A percentile compares a stretch with the other conserved stretches of the same genome.
Conservation (phyloP, 1,139 yeast genomes). For the Casaregolazyma suthepensis region DNA sequence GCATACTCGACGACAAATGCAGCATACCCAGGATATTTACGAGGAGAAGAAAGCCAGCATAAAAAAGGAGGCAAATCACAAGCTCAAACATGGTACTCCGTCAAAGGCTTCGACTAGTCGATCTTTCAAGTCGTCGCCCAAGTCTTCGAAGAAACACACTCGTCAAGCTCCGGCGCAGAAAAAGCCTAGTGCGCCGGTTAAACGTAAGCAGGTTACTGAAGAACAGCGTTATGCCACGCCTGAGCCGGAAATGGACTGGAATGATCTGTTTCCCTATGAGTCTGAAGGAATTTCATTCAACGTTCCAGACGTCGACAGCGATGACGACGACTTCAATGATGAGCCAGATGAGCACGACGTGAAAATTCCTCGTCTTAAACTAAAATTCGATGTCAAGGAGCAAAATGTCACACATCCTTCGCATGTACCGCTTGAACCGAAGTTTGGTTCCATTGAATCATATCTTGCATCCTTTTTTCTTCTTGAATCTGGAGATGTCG, state of each 20-base stretch:
- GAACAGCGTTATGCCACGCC: not conserved
- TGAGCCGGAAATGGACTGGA: constrained; percentile 4
- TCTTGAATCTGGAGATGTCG: constrained; percentile 48
- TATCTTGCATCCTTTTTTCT: constrained; percentile 49
- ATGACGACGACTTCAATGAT: constrained; percentile 17
- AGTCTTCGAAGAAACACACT: not conserved
- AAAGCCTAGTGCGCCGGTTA: not conserved
- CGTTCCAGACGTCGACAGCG: constrained; percentile 15
- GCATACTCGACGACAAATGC: constrained; percentile 28
- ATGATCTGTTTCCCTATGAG: constrained; percentile 5
- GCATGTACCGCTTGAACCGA: constrained; percentile 44
- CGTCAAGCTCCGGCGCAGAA: not conserved
- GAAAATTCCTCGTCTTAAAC: constrained; percentile 33
- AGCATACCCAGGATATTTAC: constrained; percentile 16
- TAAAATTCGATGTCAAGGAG: constrained; percentile 49
- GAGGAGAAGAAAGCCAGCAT: constrained; percentile 8
- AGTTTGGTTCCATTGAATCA: constrained; percentile 37
- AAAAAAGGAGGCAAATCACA: not conserved
- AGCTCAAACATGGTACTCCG: not conserved
- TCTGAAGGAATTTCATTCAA: constrained; percentile 6
- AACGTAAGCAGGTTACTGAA: not conserved
- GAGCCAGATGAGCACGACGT: constrained; percentile 12
- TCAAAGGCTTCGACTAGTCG: not conserved
- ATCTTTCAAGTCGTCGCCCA: not conserved
- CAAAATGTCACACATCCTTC: constrained; percentile 73